Conservation (phyloP, 352 stramenopile genomes). For the Phytophthora pisi region DNA sequence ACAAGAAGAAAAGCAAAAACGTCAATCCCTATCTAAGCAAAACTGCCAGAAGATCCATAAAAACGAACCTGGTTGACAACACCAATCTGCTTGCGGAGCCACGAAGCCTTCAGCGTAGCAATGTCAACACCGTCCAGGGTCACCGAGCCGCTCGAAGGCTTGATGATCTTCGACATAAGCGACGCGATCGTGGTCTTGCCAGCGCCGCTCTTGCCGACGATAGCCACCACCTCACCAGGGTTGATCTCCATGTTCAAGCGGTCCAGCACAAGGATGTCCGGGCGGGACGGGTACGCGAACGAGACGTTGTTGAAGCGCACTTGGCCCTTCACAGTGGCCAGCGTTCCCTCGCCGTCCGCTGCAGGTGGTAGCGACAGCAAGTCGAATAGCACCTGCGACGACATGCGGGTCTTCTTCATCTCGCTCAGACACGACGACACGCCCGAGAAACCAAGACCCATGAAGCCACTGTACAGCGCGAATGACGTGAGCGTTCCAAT, state of each 20-base stretch:
- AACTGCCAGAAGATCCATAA: background rate
- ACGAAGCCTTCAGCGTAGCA: constrained; percentile 63
- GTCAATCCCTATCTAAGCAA: constrained; percentile 11
- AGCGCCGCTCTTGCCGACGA: constrained; percentile 86
- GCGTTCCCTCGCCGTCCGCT: constrained; percentile 44
- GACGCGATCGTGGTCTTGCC: constrained; percentile 87
- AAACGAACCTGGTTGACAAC: constrained; percentile 75
- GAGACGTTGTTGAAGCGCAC: constrained; percentile 84
- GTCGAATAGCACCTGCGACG: constrained; percentile 73
- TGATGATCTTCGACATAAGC: constrained; percentile 82
- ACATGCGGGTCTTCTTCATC: constrained; percentile 75
- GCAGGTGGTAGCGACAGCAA: constrained; percentile 59
- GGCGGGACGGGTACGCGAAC: constrained; percentile 83
- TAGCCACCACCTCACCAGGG: constrained; percentile 81
- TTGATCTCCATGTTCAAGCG: constrained; percentile 71
- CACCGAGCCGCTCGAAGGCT: constrained; percentile 59
- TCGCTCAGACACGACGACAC: constrained; percentile 87
- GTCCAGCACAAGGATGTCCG: constrained; percentile 72
- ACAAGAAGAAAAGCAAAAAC: background rate
- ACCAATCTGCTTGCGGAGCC: constrained; percentile 84
- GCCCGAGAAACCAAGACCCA: constrained; percentile 89
- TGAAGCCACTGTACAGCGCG: constrained; percentile 91
- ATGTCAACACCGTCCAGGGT: constrained; percentile 80
- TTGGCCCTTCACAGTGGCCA: constrained; percentile 58
- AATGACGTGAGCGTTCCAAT: constrained; percentile 92